Evolutionary conservation across 257 asterid genomes (phyloP).

Genomic region (Marsdenia floribunda): DNA sequence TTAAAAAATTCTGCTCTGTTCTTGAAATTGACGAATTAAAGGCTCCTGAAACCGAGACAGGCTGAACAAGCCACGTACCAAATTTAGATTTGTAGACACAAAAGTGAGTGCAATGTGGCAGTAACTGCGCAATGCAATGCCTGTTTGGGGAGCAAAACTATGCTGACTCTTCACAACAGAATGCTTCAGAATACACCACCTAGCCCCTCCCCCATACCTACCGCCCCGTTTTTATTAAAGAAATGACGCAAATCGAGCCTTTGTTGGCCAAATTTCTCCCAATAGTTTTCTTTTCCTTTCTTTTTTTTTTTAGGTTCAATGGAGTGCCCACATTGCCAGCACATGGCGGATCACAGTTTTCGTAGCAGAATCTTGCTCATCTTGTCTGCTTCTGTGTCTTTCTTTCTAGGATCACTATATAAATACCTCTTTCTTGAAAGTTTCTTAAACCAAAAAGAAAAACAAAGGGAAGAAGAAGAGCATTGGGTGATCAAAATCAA

Average conservation of each 20-base stretch:
- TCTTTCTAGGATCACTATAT: constrained; percentile 6
- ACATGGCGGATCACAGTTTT: constrained; percentile 15
- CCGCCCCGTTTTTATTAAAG: neutral
- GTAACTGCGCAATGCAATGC: neutral
- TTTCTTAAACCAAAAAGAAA: neutral
- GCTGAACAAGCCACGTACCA: constrained; percentile 18
- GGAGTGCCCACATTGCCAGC: constrained; percentile 15
- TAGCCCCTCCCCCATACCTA: neutral
- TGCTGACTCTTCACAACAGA: neutral
- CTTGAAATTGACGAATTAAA: constrained; percentile 5
- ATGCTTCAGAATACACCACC: neutral
- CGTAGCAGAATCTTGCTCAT: constrained; percentile 11
- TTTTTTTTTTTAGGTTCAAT: neutral
- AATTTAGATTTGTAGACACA: constrained; percentile 5
- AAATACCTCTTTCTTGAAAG: neutral
- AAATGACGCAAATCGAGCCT: constrained; percentile 5
- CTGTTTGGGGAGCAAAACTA: neutral
- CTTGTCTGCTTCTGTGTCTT: constrained; percentile 13
- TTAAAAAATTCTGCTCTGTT: constrained; percentile 10
- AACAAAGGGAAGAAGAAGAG: neutral
- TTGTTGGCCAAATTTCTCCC: constrained; percentile 13
- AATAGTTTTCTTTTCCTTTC: neutral
- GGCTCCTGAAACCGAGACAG: constrained; percentile 22
- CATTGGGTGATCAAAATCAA: no score
- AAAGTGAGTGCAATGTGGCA: constrained; percentile 15